Conservation (phyloP, 1,284 basidiomycete genomes). For the Apiotrichum porosum region DNA sequence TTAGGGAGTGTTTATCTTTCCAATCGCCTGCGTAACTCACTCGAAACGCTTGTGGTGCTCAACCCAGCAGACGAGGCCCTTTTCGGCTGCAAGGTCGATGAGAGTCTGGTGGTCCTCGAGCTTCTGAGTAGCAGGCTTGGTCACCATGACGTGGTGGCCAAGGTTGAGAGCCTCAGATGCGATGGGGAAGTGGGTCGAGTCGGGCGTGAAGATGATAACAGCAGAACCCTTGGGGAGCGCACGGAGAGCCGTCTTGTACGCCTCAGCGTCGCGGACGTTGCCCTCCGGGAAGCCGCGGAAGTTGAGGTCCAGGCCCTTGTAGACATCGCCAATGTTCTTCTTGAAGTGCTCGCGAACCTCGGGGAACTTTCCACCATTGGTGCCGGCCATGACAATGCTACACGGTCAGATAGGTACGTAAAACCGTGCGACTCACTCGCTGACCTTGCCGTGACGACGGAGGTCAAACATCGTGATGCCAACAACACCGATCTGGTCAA, state of each 20-base stretch:
- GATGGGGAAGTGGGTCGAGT: conserved; percentile 74
- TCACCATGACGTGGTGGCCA: conserved; percentile 80
- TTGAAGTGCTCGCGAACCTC: conserved; percentile 74
- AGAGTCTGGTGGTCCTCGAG: conserved; percentile 75
- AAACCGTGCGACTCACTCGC: conserved; percentile 30
- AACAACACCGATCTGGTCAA: conserved; percentile 63
- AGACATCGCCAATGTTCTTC: conserved; percentile 75
- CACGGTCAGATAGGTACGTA: not conserved
- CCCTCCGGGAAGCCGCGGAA: conserved; percentile 76
- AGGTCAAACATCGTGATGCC: conserved; percentile 86
- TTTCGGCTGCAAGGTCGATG: conserved; percentile 64
- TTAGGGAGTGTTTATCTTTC: not conserved
- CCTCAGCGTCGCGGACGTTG: conserved; percentile 65
- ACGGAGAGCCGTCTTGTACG: conserved; percentile 84
- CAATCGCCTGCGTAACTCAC: conserved; percentile 14
- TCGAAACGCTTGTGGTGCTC: conserved; percentile 77
- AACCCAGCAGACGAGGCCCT: conserved; percentile 82
- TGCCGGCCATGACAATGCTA: conserved; percentile 47
- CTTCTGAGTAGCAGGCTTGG: conserved; percentile 85
- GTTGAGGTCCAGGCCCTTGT: conserved; percentile 69
- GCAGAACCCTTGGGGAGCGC: conserved; percentile 74
- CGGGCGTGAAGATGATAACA: conserved; percentile 60
- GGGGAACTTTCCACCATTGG: conserved; percentile 58
- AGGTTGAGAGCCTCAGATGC: conserved; percentile 77
- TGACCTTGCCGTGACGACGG: conserved; percentile 73